Percentiles rank a stretch among this genome's conserved stretches.
These are phyloP conservation scores for Ophiostoma piceae DNA, from an alignment of 2,329 filamentous ascomycete genomes.

Conservation along the genomic window DNA sequence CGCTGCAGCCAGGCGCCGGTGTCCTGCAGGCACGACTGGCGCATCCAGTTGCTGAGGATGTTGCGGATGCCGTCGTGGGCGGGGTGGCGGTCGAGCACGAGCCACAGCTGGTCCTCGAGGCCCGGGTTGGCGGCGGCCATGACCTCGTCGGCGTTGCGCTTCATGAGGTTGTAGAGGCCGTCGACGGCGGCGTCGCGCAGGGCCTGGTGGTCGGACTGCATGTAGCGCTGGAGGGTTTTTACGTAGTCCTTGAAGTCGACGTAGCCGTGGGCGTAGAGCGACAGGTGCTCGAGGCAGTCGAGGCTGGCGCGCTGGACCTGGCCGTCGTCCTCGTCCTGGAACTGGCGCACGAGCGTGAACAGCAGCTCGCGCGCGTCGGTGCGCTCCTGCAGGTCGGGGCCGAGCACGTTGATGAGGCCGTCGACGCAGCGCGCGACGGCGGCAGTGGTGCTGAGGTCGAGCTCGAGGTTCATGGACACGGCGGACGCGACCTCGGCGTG, in stretches of 20 bases:
- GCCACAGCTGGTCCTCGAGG: constrained; percentile 88
- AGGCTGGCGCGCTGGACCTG: constrained; percentile 71
- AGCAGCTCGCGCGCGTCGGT: constrained; percentile 89
- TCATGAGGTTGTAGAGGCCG: constrained; percentile 91
- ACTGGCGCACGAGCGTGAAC: constrained; percentile 75
- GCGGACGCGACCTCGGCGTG: constrained; percentile 75
- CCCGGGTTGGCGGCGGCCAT: constrained; percentile 68
- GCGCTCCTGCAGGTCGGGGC: constrained; percentile 89
- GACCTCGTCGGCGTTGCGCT: constrained; percentile 79
- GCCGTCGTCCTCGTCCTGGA: constrained; percentile 67
- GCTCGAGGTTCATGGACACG: constrained; percentile 83
- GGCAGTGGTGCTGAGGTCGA: constrained; percentile 74
- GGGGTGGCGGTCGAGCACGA: constrained; percentile 73
- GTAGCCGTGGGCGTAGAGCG: constrained; percentile 82
- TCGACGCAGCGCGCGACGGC: constrained; percentile 85
- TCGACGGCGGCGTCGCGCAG: constrained; percentile 78
- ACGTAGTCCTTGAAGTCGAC: constrained; percentile 84
- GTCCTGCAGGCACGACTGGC: constrained; percentile 76
- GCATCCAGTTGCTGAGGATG: constrained; percentile 87
- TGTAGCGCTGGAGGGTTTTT: constrained; percentile 68
- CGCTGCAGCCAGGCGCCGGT: constrained; percentile 82
- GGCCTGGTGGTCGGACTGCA: constrained; percentile 62
- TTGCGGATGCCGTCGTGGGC: constrained; percentile 75
- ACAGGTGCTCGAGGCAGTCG: constrained; percentile 82
- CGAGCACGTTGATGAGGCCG: constrained; percentile 93